These are phyloP conservation scores for Candida nonsorbophila DNA, from an alignment of 805 yeast species.

Conservation along the genomic window DNA sequence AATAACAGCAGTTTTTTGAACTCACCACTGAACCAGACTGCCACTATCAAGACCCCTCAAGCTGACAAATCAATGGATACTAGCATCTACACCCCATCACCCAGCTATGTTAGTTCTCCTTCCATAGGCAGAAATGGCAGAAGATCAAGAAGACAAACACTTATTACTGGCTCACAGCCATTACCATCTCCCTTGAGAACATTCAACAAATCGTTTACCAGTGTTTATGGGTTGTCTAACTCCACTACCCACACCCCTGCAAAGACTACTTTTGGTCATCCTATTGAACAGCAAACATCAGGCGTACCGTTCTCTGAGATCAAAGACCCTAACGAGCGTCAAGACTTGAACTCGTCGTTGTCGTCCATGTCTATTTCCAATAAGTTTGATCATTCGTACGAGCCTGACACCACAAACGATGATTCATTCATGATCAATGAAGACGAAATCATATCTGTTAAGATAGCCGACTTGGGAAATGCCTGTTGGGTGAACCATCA, in stretches of 20 bases:
- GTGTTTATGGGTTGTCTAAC: constrained; percentile 28
- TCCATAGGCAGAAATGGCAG: constrained; percentile 41
- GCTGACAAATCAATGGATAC: constrained; percentile 1
- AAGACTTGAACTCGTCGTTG: constrained; percentile 29
- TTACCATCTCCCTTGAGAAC: constrained; percentile 82
- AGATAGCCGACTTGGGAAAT: constrained; percentile 67
- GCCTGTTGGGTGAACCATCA: constrained; percentile 62
- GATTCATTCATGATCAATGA: constrained; percentile 21
- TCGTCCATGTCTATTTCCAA: constrained; percentile 39
- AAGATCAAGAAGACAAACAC: constrained; percentile 64
- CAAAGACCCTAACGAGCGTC: constrained; percentile 8
- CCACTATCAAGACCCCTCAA: constrained; percentile 8
- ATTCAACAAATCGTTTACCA: constrained; percentile 35
- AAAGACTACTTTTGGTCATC: constrained; percentile 10
- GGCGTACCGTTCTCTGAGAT: constrained; percentile 13
- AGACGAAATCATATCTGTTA: constrained; percentile 57
- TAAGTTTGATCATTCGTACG: constrained; percentile 9
- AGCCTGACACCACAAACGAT: constrained; percentile 8
- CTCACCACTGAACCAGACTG: constrained; percentile 12
- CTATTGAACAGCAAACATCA: constrained; percentile 6
- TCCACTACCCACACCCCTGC: constrained; percentile 39
- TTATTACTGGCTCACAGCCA: constrained; percentile 90
- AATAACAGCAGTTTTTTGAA: constrained; percentile 5
- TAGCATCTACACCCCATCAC: constrained; percentile 3
- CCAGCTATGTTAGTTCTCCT: constrained; percentile 28